These are phyloP conservation scores for Colletotrichum sp. DNA, from an alignment of 2,329 filamentous ascomycete genomes.

Conservation along the genomic window DNA sequence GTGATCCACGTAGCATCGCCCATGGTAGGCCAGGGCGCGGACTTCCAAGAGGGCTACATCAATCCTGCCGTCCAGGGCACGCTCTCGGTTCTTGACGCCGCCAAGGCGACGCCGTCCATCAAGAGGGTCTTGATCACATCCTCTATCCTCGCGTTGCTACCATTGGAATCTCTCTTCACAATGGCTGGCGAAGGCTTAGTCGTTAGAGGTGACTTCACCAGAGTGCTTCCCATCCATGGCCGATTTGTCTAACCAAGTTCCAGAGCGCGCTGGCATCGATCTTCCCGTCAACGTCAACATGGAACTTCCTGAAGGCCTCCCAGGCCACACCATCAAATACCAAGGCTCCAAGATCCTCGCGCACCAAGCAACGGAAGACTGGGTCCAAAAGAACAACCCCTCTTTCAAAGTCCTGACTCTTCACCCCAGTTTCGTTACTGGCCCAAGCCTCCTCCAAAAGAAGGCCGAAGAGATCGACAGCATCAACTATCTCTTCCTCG, in stretches of 20 bases:
- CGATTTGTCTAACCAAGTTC: not conserved
- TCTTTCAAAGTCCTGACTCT: not conserved
- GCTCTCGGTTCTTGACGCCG: not conserved
- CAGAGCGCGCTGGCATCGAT: not conserved
- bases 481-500: not conserved
- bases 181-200: not conserved
- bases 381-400: not conserved
- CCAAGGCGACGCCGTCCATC: not conserved
- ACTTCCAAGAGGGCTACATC: not conserved
- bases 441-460: not conserved
- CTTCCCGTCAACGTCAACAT: not conserved
- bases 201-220: not conserved
- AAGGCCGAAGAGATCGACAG: not conserved
- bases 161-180: not conserved
- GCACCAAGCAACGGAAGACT: not conserved
- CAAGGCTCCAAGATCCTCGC: constrained; percentile 6
- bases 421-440: not conserved
- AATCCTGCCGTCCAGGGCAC: not conserved
- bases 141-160: not conserved
- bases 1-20: constrained; percentile 3
- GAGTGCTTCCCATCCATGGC: not conserved
- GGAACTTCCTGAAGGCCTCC: not conserved
- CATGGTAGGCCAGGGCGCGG: not conserved
- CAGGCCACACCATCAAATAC: not conserved
- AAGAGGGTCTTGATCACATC: not conserved